Conservation (phyloP, 148 eudicot species). For the Pouteria glomerata region DNA sequence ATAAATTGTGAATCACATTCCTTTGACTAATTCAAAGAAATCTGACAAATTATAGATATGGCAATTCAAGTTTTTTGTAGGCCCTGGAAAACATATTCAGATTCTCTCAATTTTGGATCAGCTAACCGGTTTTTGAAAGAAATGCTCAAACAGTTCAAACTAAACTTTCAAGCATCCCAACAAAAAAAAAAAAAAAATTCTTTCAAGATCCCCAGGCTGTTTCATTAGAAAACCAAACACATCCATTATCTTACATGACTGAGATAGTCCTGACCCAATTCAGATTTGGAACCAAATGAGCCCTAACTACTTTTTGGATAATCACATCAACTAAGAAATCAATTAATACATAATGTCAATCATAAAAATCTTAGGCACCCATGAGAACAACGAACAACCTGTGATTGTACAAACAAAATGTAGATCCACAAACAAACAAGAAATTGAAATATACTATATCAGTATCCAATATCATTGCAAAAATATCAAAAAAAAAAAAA, state of each 20-base stretch:
- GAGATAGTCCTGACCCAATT: background rate
- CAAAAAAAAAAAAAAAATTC: background rate
- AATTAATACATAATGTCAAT: background rate
- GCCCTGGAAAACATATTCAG: background rate
- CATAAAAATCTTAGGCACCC: background rate
- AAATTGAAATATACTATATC: background rate
- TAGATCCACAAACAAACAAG: background rate
- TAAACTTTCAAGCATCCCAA: too few species aligned
- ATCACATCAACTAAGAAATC: background rate
- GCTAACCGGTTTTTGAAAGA: background rate
- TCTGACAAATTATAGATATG: background rate
- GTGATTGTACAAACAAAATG: background rate
- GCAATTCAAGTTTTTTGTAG: background rate
- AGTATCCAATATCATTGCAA: background rate
- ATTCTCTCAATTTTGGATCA: too few species aligned
- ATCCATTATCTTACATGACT: background rate
- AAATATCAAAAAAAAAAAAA: background rate
- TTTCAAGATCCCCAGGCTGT: background rate
- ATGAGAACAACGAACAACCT: background rate
- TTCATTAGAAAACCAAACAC: background rate
- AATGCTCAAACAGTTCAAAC: background rate
- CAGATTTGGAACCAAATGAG: background rate
- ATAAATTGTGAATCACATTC: background rate
- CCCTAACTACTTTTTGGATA: background rate
- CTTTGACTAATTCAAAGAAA: background rate